A percentile compares a stretch with the other conserved stretches of the same genome.
These are phyloP conservation scores for Pythium aquatile DNA, from an alignment of 352 stramenopile species.

Conservation along the genomic window DNA sequence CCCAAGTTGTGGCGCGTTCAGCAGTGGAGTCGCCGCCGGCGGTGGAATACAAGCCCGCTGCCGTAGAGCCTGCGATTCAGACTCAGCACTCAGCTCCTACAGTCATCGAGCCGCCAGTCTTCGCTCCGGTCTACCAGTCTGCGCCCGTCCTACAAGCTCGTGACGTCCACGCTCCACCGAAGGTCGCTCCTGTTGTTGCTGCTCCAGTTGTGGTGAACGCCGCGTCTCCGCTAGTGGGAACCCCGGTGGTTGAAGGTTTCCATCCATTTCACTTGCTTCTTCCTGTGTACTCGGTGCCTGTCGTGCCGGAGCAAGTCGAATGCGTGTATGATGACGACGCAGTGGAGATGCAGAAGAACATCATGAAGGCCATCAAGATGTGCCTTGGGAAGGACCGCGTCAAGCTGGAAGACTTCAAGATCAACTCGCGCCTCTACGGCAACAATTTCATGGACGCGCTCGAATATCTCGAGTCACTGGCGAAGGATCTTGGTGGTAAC, in stretches of 20 bases:
- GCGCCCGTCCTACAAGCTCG: not conserved
- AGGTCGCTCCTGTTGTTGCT: not conserved
- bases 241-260: constrained; percentile 21
- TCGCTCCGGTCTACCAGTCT: not conserved
- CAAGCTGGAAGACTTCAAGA: constrained; percentile 77
- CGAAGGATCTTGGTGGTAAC: constrained; percentile 54
- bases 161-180: no score
- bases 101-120: not conserved
- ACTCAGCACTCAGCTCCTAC: not conserved
- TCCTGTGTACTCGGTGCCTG: constrained; percentile 43
- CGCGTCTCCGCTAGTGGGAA: not conserved
- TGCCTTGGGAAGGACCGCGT: constrained; percentile 57
- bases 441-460: constrained; percentile 78
- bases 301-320: constrained; percentile 47
- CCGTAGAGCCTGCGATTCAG: not conserved
- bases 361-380: constrained; percentile 72
- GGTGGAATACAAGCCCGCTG: not conserved
- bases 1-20: not conserved
- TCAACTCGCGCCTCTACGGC: constrained; percentile 70
- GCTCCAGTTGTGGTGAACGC: no score
- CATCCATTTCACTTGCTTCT: constrained; percentile 55
- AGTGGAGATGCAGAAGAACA: constrained; percentile 64
- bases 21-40: not conserved
- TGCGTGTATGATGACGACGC: constrained; percentile 65
- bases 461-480: constrained; percentile 67